Evolutionary conservation across 768 basidiomycete species (phyloP), one percentile per base, ranked within the genome.

Genomic region (Wakefieldia striispora): DNA sequence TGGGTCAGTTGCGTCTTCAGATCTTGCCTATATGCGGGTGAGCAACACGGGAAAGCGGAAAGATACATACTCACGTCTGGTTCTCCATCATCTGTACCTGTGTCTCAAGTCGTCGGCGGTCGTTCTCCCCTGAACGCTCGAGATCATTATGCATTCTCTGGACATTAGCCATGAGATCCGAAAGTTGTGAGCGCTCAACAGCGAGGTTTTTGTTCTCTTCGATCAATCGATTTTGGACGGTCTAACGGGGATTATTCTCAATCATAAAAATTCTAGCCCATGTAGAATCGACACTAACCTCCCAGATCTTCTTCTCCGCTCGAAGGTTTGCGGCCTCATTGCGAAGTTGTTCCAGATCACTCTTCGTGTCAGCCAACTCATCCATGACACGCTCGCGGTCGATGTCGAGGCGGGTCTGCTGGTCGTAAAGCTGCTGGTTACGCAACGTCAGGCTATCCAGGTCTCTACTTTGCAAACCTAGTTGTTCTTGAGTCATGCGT

Each of bases 221-320:
- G 3, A 86, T 79, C 13, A 98, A 75, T 23, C 95, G 85, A 39
- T 60, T 61, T 75, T 97, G 91, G 27, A 89, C 79, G 54, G 80
- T 82, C 92, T 93, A 54, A 40, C 5, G 34, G 43, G 50, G 24
- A n/a, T 43, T 38, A 40, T 44, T 6, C 11, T 61, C 40, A 61
- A n/a, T 35, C 7, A 45, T 23, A n/a, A 50, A 16, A 10, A 4
- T 4, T 31, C 8, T 8, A 8, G 19, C 4, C n/a, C 4, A 13
- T 4, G n/a, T 19, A 6, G 6, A 20, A 51, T 2, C 31, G 33
- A n/a, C 29, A 62, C 78, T 27, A 45, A 90, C 92, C 84, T 91
- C 90, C 87, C 88, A 92, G 31, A 95, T 89, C 61, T 83, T 86
- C 74, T 92, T 95, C 77, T 98, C 95, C 0, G 93, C 94, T 37